Evolutionary conservation across 106 monocot species (phyloP), one percentile per base, ranked within the genome.

Genomic region (Dioscorea dumetorum): DNA sequence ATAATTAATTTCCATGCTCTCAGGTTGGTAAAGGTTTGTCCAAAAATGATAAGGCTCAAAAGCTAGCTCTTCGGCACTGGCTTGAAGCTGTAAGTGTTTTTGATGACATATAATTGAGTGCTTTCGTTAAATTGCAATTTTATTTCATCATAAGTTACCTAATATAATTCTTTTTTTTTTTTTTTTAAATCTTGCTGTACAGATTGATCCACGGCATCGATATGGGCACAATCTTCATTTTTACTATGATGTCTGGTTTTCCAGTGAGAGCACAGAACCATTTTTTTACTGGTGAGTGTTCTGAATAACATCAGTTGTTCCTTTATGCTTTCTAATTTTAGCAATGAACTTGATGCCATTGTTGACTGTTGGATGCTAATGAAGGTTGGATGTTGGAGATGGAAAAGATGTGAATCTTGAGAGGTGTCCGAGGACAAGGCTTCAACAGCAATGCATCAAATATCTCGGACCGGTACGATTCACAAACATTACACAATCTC

Each of bases 201-300:
- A 88, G 88, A 86, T 93, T 77, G 93, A 93, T 70, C 88, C 88
- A 22, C 79, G 91, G n/a, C 86, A 87, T 64, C 58, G 86, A 70
- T 87, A 87, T 54, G 86, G 86, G 35, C 86, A 87, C 63, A 87
- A 87, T 60, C 53, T 87, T 49, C 86, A 83, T 71, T 49, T 87
- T 4, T 87, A 87, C 50, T 87, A 87, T 68, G 79, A 79, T 71
- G 76, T 83, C n/a, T 87, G 86, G 86, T 87, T 83, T 59, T 24
- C 32, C 8, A 87, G 79, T 67, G 76, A 82, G 75, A 82, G 79
- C 73, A 49, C 79, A 59, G 72, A 82, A 35, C 86, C 86, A 33
- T 87, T 87, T 71, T 87, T 87, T 62, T 87, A 87, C 66, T 87
- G 86, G 85, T 86, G 74, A 78, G 48, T 50, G 61, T 57, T 24